These are phyloP conservation scores for Rhododendron griersonianum DNA, from an alignment of 148 eudicot genomes.

Conservation along the genomic window DNA sequence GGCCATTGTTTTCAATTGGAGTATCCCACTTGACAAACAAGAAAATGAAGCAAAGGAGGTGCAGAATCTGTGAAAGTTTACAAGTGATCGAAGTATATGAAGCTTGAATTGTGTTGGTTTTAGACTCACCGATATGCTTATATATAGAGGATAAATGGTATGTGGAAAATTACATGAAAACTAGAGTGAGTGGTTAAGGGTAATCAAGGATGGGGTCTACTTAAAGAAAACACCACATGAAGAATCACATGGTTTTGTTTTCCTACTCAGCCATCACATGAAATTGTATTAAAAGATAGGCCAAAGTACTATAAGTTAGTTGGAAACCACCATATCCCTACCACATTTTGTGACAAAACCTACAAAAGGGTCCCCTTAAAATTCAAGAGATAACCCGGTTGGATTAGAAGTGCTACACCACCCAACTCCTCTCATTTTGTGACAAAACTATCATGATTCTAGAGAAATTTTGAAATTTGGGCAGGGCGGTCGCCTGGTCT, in stretches of 20 bases:
- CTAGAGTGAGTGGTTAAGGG: neutral
- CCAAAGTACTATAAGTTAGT: neutral
- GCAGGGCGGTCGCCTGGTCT: too few relatives aligned
- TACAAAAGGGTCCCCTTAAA: neutral
- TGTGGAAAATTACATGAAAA: neutral
- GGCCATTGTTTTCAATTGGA: neutral
- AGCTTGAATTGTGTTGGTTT: neutral
- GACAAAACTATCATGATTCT: too few relatives aligned
- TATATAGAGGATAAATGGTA: neutral
- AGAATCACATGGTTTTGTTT: slow-evolving; percentile 4
- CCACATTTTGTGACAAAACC: neutral
- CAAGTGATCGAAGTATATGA: too few relatives aligned
- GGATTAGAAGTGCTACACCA: neutral
- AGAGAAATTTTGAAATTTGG: too few relatives aligned
- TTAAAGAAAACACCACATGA: slow-evolving; percentile 1
- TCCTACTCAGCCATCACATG: neutral
- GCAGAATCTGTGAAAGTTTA: neutral
- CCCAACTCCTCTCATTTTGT: too few relatives aligned
- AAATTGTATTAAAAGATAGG: neutral
- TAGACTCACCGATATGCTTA: neutral
- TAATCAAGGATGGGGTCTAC: neutral
- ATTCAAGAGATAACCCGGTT: neutral
- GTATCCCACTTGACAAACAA: neutral
- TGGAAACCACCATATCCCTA: neutral
- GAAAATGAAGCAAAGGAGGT: neutral